Evolutionary conservation across 2,329 filamentous ascomycete species (phyloP).

Genomic region (Stachybotrys chlorohalonatus): DNA sequence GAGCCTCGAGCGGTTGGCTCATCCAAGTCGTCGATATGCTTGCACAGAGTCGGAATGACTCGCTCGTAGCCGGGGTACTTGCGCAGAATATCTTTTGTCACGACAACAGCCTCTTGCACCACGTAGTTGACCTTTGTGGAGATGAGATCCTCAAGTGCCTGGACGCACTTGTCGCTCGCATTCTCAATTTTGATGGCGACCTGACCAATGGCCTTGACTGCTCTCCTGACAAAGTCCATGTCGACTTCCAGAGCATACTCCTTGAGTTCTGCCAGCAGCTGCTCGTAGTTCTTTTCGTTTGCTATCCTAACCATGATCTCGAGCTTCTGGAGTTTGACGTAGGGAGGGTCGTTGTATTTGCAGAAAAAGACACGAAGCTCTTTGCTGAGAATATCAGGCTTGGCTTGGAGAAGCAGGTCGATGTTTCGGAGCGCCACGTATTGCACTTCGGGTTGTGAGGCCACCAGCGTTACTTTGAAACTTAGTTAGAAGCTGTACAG

Average conservation of each 20-base stretch:
- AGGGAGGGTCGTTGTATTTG: slow-evolving; percentile 98
- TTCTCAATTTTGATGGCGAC: slow-evolving; percentile 97
- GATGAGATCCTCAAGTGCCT: slow-evolving; percentile 85
- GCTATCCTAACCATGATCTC: slow-evolving; percentile 99
- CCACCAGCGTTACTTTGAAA: slow-evolving; percentile 81
- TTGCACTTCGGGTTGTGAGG: slow-evolving; percentile 92
- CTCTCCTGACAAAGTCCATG: slow-evolving; percentile 95
- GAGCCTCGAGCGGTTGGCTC: slow-evolving; percentile 86
- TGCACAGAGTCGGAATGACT: slow-evolving; percentile 91
- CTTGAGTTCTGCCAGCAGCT: slow-evolving; percentile 86
- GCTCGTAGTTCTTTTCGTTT: slow-evolving; percentile 93
- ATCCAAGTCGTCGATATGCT: slow-evolving; percentile 94
- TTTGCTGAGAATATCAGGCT: slow-evolving; percentile 93
- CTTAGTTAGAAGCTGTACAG: neutral
- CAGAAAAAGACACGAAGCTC: slow-evolving; percentile 98
- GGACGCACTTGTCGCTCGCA: slow-evolving; percentile 91
- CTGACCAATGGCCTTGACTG: slow-evolving; percentile 93
- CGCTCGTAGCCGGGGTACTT: slow-evolving; percentile 98
- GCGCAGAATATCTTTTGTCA: slow-evolving; percentile 96
- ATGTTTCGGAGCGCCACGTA: slow-evolving; percentile 96
- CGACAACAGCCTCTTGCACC: slow-evolving; percentile 95
- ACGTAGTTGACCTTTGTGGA: slow-evolving; percentile 98
- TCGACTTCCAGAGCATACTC: slow-evolving; percentile 98
- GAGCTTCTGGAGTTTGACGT: slow-evolving; percentile 94
- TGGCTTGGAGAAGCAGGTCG: slow-evolving; percentile 87